Evolutionary conservation across 768 basidiomycete genomes (phyloP), one percentile per base, ranked within the genome.

Genomic region (Boletus rubescentipes): DNA sequence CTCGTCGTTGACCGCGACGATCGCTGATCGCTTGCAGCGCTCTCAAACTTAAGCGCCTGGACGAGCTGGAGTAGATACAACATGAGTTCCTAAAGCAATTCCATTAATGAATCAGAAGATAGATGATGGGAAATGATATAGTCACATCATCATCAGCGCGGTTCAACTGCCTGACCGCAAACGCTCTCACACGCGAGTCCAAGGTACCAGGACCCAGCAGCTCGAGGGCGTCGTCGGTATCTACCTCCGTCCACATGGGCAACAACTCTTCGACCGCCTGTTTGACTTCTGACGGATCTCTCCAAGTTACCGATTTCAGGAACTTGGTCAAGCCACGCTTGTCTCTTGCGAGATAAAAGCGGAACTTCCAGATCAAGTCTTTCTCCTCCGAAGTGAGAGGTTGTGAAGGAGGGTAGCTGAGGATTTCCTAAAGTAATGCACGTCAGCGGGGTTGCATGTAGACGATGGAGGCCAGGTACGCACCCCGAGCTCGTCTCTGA

Each of bases 31-130:
- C 79, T 88, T 1, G 86, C 86, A 2, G 82, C 77, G 54, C 85
- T 91, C 70, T 98, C 97, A 57, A 99, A 99, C 67, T 96, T 97
- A 61, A 99, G 86, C 0, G 97, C 93, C 73, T 99, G 97, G 1
- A 98, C 96, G 18, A 99, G 83, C 73, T 99, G 97, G 2, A 99
- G 75, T 2, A 99, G 79, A 68, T 99, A 99, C 2, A 98, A 68
- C 52, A 92, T 74, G 8, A 99, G 80, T 63, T 99, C 96, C 96
- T 98, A 67, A 5, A 55, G 7, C 26, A 37, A 32, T 9, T 29
- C 26, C 12, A 5, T 55, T 16, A 59, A 51, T 5, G n/a, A 35
- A 40, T 39, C 21, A 32, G 30, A 18, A 32, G 31, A 10, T 16
- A 7, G 14, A 46, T 20, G 3, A 51, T 11, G 21, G 29, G 15